These are phyloP conservation scores for Umbelopsis vinacea DNA, from an alignment of 192 early-diverging fungal species.

Conservation along the genomic window DNA sequence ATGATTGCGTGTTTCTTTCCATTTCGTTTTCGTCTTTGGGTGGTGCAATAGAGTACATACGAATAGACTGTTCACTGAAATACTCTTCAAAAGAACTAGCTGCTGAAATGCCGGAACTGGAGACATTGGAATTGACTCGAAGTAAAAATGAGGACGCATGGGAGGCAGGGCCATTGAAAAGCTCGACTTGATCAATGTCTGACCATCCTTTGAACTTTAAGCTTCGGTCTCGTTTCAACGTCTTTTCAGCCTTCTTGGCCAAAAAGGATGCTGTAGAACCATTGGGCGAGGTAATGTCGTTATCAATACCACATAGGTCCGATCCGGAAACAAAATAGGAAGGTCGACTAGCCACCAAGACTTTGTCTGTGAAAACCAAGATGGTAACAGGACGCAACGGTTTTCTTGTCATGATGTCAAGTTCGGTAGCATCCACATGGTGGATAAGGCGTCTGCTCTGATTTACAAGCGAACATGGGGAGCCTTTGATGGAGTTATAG, in stretches of 20 bases:
- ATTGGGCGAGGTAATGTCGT: background rate
- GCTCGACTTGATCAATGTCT: constrained; percentile 38
- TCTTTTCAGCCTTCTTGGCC: constrained; percentile 13
- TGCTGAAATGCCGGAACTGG: constrained; percentile 2
- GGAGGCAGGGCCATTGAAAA: constrained; percentile 32
- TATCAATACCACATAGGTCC: constrained; percentile 31
- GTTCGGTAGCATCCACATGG: constrained; percentile 38
- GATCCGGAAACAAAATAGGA: constrained; percentile 27
- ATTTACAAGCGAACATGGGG: constrained; percentile 40
- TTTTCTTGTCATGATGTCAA: constrained; percentile 32
- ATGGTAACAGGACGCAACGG: constrained; percentile 36
- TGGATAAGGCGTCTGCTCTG: constrained; percentile 34
- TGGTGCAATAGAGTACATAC: constrained; percentile 16
- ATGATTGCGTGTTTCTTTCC: background rate
- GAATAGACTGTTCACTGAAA: constrained; percentile 33
- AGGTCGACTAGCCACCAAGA: constrained; percentile 38
- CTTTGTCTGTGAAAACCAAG: constrained; percentile 44
- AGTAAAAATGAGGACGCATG: constrained; percentile 32
- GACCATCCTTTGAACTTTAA: constrained; percentile 44
- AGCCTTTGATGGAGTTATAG: constrained; percentile 37
- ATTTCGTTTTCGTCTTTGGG: constrained; percentile 19
- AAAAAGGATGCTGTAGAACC: background rate
- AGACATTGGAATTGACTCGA: constrained; percentile 5
- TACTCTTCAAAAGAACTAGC: constrained; percentile 36
- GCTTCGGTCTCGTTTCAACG: background rate